These are phyloP conservation scores for Suhomyces canberraensis DNA, from an alignment of 805 yeast species.

Conservation along the genomic window DNA sequence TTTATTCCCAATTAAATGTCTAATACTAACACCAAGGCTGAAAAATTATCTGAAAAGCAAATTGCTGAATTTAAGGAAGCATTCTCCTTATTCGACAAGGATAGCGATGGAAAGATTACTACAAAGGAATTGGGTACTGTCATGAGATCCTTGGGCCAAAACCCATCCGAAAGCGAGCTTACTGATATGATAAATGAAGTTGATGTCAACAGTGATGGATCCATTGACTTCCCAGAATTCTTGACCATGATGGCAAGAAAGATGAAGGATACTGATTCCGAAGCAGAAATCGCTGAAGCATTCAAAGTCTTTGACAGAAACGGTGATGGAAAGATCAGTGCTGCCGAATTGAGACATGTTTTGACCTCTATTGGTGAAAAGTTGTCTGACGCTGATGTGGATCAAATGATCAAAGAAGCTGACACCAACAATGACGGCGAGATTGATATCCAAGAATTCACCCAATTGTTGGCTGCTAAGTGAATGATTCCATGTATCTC, in stretches of 20 bases:
- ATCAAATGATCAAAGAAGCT: slow-evolving; percentile 95
- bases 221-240: slow-evolving; percentile 47
- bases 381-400: slow-evolving; percentile 93
- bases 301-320: slow-evolving; percentile 96
- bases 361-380: slow-evolving; percentile 97
- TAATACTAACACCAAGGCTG: slow-evolving; percentile 50
- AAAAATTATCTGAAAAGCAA: slow-evolving; percentile 91
- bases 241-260: slow-evolving; percentile 50
- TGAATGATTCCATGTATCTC: too few relatives aligned
- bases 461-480: slow-evolving; percentile 79
- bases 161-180: slow-evolving; percentile 93
- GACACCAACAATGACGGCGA: slow-evolving; percentile 95
- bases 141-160: slow-evolving; percentile 98
- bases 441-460: slow-evolving; percentile 94
- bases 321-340: slow-evolving; percentile 95
- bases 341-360: slow-evolving; percentile 95
- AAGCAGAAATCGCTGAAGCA: slow-evolving; percentile 96
- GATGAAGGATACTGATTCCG: slow-evolving; percentile 94
- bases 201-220: slow-evolving; percentile 91
- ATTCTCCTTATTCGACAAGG: slow-evolving; percentile 93
- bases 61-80: slow-evolving; percentile 98
- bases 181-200: slow-evolving; percentile 97
- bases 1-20: too few relatives aligned
- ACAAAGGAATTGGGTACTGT: slow-evolving; percentile 95
- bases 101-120: slow-evolving; percentile 94